Evolutionary conservation across 345 rosid species (phyloP).

Genomic region (Crucihimalaya himalaica): DNA sequence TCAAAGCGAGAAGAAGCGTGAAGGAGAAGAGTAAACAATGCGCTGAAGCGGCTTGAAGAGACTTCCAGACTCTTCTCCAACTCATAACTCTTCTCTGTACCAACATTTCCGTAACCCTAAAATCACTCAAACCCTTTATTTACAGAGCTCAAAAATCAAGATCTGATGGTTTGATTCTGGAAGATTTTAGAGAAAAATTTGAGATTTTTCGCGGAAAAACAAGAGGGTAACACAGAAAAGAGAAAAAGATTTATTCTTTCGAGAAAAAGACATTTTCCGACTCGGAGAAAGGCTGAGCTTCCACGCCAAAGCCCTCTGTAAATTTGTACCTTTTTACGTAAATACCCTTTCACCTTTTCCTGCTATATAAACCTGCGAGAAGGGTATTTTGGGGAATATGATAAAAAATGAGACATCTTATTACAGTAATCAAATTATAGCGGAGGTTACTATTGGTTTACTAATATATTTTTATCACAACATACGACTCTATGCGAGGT

Average conservation of each 20-base stretch:
- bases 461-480: too few species aligned
- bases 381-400: conserved; percentile 13
- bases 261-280: conserved; percentile 34
- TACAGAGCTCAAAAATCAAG: conserved; percentile 18
- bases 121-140: not conserved
- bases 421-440: too few species aligned
- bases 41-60: conserved; percentile 64
- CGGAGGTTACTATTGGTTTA: too few species aligned
- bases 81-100: conserved; percentile 63
- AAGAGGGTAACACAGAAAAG: conserved; percentile 1
- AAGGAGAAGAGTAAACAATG: conserved; percentile 75
- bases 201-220: conserved; percentile 26
- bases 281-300: conserved; percentile 33
- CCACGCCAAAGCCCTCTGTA: conserved; percentile 35
- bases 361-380: not conserved
- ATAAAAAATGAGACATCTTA: not conserved
- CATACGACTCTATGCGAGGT: too few species aligned
- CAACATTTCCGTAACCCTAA: conserved; percentile 45
- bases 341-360: conserved; percentile 25
- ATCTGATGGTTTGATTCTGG: conserved; percentile 1
- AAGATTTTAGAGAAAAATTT: not conserved
- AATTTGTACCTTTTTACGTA: not conserved
- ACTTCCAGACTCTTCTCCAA: conserved; percentile 77
- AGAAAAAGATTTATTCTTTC: conserved; percentile 9
- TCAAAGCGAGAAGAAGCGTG: conserved; percentile 74